Conservation (phyloP, 177 flowering plant genomes). For the Vitis hybrid region DNA sequence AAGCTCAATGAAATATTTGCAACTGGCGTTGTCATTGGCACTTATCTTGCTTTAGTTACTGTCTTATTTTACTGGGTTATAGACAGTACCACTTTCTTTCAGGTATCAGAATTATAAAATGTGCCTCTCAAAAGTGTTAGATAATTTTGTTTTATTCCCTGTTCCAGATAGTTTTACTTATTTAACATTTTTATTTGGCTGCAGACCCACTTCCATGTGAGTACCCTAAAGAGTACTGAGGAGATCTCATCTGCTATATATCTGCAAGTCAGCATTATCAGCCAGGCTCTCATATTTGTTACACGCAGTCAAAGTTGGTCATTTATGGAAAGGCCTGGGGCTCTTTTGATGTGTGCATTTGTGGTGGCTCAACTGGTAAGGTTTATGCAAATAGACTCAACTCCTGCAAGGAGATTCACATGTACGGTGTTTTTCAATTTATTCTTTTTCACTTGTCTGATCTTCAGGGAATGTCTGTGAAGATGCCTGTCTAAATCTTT, state of each 20-base stretch:
- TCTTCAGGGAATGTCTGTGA: not conserved
- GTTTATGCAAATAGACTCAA: not conserved
- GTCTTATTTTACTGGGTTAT: conserved; percentile 76
- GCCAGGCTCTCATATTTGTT: conserved; percentile 78
- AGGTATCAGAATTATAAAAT: conserved; percentile 42
- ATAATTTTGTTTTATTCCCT: not conserved
- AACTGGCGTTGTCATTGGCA: conserved; percentile 79
- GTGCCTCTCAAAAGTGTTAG: not conserved
- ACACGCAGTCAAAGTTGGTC: conserved; percentile 87
- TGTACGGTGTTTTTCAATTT: not conserved
- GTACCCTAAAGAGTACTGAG: conserved; percentile 40
- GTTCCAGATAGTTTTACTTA: conserved; percentile 2
- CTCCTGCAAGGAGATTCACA: not conserved
- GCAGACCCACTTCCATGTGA: conserved; percentile 55
- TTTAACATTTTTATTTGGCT: conserved; percentile 6
- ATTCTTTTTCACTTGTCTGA: not conserved
- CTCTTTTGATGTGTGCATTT: conserved; percentile 74
- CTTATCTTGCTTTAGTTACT: conserved; percentile 79
- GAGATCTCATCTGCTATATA: conserved; percentile 65
- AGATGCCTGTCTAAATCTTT: not conserved
- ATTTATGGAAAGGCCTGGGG: conserved; percentile 72
- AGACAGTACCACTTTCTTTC: conserved; percentile 57
- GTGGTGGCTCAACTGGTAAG: conserved; percentile 84
- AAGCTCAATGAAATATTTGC: conserved; percentile 84
- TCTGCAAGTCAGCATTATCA: conserved; percentile 77